Conservation (phyloP, 2,329 filamentous ascomycete species). For the Amesomyces nigricolor region DNA sequence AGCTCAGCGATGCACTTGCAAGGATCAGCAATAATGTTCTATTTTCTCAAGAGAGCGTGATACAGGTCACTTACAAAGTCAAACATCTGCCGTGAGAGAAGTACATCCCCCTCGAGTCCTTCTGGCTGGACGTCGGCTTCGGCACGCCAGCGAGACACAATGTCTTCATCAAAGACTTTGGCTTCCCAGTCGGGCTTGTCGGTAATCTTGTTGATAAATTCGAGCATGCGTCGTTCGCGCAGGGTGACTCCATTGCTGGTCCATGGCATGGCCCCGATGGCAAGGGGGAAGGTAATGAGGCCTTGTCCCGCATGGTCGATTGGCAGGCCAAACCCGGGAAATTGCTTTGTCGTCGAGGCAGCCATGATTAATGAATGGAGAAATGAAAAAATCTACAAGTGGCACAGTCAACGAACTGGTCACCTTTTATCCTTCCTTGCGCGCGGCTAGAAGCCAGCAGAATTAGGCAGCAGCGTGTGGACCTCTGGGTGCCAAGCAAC, state of each 20-base stretch:
- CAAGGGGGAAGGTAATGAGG: not conserved
- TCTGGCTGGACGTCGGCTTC: conserved; percentile 23
- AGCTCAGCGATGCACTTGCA: conserved; percentile 10
- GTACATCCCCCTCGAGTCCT: not conserved
- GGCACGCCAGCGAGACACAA: conserved; percentile 28
- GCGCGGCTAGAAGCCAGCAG: too few species aligned
- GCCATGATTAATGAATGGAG: not conserved
- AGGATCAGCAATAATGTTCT: not conserved
- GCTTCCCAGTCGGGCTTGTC: conserved; percentile 29
- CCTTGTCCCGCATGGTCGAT: not conserved
- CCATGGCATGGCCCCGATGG: not conserved
- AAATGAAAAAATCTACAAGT: too few species aligned
- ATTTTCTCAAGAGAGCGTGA: not conserved
- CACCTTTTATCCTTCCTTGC: too few species aligned
- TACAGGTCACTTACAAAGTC: conserved; percentile 7
- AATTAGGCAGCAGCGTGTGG: too few species aligned
- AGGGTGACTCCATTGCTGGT: conserved; percentile 1
- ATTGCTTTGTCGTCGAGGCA: not conserved
- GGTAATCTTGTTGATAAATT: conserved; percentile 16
- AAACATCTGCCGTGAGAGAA: conserved; percentile 15
- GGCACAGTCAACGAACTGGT: too few species aligned
- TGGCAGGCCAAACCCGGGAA: conserved; percentile 2
- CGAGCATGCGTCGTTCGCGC: conserved; percentile 6
- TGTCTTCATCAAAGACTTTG: conserved; percentile 30
- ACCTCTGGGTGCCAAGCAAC: too few species aligned